These are phyloP conservation scores for Rhodotorula sp. DNA, from an alignment of 1,284 basidiomycete genomes.

Conservation along the genomic window DNA sequence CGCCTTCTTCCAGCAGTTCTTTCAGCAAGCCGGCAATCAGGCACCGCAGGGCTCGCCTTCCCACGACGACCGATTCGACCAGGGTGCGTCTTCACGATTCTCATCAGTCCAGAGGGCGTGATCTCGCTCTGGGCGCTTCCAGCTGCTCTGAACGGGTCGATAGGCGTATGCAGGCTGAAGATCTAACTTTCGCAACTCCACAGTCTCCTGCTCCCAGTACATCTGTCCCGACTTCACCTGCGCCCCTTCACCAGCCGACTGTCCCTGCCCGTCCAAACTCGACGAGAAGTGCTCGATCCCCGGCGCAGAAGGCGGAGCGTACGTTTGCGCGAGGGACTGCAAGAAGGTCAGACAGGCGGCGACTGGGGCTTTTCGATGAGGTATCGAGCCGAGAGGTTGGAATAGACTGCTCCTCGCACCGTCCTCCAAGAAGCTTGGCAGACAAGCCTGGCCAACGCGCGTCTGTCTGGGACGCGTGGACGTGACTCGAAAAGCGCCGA, in stretches of 20 bases:
- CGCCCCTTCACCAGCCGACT: slow-evolving; percentile 5
- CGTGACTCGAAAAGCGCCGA: too few relatives aligned
- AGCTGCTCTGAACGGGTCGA: too few relatives aligned
- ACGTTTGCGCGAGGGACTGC: slow-evolving; percentile 20
- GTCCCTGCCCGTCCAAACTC: slow-evolving; percentile 48
- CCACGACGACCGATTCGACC: slow-evolving; percentile 8
- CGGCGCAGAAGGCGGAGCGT: slow-evolving; percentile 66
- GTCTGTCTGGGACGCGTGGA: too few relatives aligned
- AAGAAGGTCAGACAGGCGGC: slow-evolving; percentile 2
- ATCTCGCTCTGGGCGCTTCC: too few relatives aligned
- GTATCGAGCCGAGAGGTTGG: background rate
- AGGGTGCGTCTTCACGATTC: background rate
- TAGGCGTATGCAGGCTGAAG: too few relatives aligned
- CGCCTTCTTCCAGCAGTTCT: slow-evolving; percentile 33
- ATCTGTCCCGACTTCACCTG: slow-evolving; percentile 22
- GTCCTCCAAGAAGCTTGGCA: too few relatives aligned
- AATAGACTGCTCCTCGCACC: too few relatives aligned
- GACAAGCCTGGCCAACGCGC: too few relatives aligned
- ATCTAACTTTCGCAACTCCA: too few relatives aligned
- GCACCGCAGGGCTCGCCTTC: background rate
- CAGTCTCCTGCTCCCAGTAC: slow-evolving; percentile 16
- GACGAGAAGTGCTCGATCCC: slow-evolving; percentile 85
- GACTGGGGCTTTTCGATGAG: background rate
- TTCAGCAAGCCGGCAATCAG: slow-evolving; percentile 6
- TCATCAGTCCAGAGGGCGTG: background rate